Conservation (phyloP, 2,329 filamentous ascomycete genomes). For the Penicillium sp. region DNA sequence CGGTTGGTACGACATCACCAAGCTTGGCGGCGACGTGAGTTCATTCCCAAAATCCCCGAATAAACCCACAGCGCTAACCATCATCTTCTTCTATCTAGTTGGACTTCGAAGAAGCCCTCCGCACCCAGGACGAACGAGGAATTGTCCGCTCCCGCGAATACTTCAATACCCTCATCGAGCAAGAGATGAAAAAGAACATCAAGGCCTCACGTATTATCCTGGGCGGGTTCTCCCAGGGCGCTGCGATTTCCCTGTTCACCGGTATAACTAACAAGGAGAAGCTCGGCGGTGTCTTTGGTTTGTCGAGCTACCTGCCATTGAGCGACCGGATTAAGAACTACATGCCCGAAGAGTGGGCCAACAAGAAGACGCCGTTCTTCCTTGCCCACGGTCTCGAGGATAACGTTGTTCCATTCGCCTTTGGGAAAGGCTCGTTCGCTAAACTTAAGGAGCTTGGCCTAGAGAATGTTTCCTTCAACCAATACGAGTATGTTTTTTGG, state of each 20-base stretch:
- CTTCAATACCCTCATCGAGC: slow-evolving; percentile 75
- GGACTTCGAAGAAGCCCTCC: slow-evolving; percentile 43
- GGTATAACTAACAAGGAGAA: slow-evolving; percentile 72
- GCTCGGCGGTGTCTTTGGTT: slow-evolving; percentile 81
- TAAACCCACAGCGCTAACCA: background rate
- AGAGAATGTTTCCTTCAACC: slow-evolving; percentile 68
- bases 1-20: slow-evolving; percentile 57
- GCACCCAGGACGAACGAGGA: slow-evolving; percentile 60
- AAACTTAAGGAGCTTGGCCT: slow-evolving; percentile 68
- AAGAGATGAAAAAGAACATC: slow-evolving; percentile 78
- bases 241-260: slow-evolving; percentile 79
- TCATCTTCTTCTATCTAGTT: slow-evolving; percentile 28
- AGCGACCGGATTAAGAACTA: slow-evolving; percentile 62
- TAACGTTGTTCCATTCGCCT: slow-evolving; percentile 66
- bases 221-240: slow-evolving; percentile 68
- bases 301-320: slow-evolving; percentile 80
- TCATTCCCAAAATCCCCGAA: background rate
- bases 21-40: slow-evolving; percentile 44
- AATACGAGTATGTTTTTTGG: slow-evolving; percentile 63
- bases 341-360: slow-evolving; percentile 56
- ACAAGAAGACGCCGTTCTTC: slow-evolving; percentile 78
- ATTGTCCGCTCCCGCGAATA: slow-evolving; percentile 72
- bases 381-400: slow-evolving; percentile 86
- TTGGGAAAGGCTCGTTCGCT: slow-evolving; percentile 68
- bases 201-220: slow-evolving; percentile 79